Evolutionary conservation across 2,329 filamentous ascomycete genomes (phyloP).

Genomic region (Meredithiella fracta): DNA sequence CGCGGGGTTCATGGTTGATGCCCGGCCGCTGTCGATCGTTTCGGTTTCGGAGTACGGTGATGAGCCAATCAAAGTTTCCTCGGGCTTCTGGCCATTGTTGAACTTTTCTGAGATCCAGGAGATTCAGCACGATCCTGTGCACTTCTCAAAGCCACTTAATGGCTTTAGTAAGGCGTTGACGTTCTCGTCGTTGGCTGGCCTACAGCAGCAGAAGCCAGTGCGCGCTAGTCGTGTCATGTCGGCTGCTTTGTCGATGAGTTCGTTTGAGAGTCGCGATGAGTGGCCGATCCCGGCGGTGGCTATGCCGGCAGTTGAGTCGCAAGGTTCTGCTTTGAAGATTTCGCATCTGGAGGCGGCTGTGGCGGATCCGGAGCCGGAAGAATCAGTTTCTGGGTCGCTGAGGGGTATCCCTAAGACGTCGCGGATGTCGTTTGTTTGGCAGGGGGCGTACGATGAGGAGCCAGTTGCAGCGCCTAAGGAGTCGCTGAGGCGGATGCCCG

Average conservation of each 20-base stretch:
- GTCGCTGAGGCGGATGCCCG: neutral
- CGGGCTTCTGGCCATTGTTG: conserved; percentile 11
- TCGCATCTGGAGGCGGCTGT: neutral
- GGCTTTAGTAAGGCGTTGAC: neutral
- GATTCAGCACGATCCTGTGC: conserved; percentile 11
- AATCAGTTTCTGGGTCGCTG: neutral
- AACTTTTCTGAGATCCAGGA: neutral
- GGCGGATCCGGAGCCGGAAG: neutral
- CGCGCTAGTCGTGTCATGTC: conserved; percentile 8
- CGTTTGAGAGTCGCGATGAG: conserved; percentile 17
- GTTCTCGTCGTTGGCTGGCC: conserved; percentile 2
- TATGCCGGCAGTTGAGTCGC: neutral
- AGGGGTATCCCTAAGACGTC: neutral
- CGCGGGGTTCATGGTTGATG: neutral
- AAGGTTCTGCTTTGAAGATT: conserved; percentile 4
- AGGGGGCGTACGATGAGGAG: conserved; percentile 5
- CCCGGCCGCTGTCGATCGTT: conserved; percentile 16
- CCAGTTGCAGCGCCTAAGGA: conserved; percentile 5
- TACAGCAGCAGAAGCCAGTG: conserved; percentile 14
- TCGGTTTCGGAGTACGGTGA: conserved; percentile 16
- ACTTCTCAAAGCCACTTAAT: conserved; percentile 3
- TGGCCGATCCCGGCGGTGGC: conserved; percentile 15
- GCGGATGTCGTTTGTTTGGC: conserved; percentile 3
- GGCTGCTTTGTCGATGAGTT: conserved; percentile 16
- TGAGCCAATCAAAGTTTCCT: conserved; percentile 14